These are phyloP conservation scores for Calonectria naviculata DNA, from an alignment of 2,329 filamentous ascomycete species.

Conservation along the genomic window DNA sequence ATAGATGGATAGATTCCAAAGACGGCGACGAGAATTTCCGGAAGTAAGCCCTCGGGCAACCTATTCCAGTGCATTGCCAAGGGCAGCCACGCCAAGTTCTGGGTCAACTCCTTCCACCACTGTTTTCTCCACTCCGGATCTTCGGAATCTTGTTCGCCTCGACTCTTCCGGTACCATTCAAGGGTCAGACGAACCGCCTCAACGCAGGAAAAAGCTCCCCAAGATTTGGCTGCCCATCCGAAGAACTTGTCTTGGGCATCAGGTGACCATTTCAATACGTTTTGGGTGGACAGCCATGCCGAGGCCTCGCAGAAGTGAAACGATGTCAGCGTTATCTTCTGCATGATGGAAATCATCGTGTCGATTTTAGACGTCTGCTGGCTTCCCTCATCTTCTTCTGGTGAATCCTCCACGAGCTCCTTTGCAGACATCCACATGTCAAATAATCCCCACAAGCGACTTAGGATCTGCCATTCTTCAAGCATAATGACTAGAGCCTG, in stretches of 20 bases:
- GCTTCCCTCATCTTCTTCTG: background rate
- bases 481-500: slow-evolving; percentile 13
- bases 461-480: slow-evolving; percentile 24
- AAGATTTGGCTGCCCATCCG: slow-evolving; percentile 5
- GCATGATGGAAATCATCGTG: background rate
- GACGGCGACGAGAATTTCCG: slow-evolving; percentile 10
- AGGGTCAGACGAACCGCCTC: slow-evolving; percentile 1
- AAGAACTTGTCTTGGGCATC: slow-evolving; percentile 7
- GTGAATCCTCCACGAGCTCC: background rate
- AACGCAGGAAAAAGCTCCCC: slow-evolving; percentile 12
- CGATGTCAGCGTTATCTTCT: slow-evolving; percentile 2
- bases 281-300: background rate
- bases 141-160: background rate
- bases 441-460: slow-evolving; percentile 17
- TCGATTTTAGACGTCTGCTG: background rate
- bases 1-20: slow-evolving; percentile 13
- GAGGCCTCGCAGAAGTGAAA: slow-evolving; percentile 19
- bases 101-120: slow-evolving; percentile 13
- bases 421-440: slow-evolving; percentile 20
- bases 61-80: slow-evolving; percentile 20
- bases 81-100: slow-evolving; percentile 14
- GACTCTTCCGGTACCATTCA: slow-evolving; percentile 3
- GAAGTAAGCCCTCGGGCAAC: slow-evolving; percentile 8
- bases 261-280: slow-evolving; percentile 7
- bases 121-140: slow-evolving; percentile 5